Evolutionary conservation across 2,329 filamentous ascomycete genomes (phyloP), one percentile per base, ranked within the genome.

Genomic region (Graphilbum sp.): DNA sequence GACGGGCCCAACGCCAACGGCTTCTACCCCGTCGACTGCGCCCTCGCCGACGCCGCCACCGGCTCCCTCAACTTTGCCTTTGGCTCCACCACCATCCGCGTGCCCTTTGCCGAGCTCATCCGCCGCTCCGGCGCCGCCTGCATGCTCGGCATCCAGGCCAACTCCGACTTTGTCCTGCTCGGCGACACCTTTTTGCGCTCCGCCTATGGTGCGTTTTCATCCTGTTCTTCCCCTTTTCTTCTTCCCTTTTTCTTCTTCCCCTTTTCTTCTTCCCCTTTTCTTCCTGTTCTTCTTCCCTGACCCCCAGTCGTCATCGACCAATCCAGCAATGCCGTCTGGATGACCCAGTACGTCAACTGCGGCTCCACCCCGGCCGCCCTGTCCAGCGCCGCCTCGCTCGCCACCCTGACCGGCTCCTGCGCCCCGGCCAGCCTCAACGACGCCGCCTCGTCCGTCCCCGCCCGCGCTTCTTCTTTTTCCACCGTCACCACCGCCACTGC

Each of bases 161-260:
- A 58, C 45, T 51, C 57, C 7, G 55, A 59, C 21, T 70, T 68
- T 45, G 57, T 58, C 32, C 52, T 74, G n/a, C 57, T 74, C n/a
- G 70, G 70, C 11, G 70, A 72, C 46, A 70, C 68, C 1, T 70
- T 75, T 50, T 44, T 74, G 45, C 62, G 70, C 9, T 69, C 66
- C 11, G 67, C 66, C 18, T 72, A 71, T 45, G 57, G 63, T 67
- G 42, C 21, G 37, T 34, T n/a, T n/a, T n/a, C n/a, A n/a, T n/a
- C 30, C 12, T 21, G 3, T 21, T 19, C 32, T 36, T 33, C 19
- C 21, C n/a, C 9, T 19, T 9, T 19, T 38, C 27, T 17, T 36
- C 12, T 25, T 27, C 16, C 5, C 27, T 34, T 75, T 50, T 44
- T 74, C 44, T 62, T 70, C 9, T 69, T 65, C 11, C 67, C 66